A percentile compares a stretch with the other conserved stretches of the same genome.
phyloP scores from a whole-genome alignment of 169 alveolate species.

The Ichthyophthirius multifiliis region DNA sequence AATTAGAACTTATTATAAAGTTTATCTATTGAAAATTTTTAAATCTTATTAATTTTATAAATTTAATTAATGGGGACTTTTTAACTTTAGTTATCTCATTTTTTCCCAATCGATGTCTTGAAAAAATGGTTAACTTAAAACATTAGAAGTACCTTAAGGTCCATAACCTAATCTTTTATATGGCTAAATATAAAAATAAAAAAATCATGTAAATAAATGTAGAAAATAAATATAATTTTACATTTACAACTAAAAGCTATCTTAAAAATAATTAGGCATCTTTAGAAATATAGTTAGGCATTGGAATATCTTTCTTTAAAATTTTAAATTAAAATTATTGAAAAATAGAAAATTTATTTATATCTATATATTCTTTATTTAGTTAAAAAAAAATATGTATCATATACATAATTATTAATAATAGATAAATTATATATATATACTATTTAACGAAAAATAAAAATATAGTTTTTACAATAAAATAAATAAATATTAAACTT shows the following conservation, averaged over 20 bases:
- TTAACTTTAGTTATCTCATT: background rate
- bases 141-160: constrained; percentile 4
- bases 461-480: too few relatives aligned
- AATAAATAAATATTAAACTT: background rate
- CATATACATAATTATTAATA: too few relatives aligned
- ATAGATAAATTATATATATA: too few relatives aligned
- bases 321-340: background rate
- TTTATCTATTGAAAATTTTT: too few relatives aligned
- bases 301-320: background rate
- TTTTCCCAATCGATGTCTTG: constrained; percentile 14
- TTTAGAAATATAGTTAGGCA: background rate
- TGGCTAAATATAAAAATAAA: background rate
- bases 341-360: too few relatives aligned
- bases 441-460: too few relatives aligned
- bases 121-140: constrained; percentile 32
- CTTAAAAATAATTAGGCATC: background rate
- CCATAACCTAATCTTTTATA: constrained; percentile 12
- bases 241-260: constrained; percentile 23
- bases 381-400: too few relatives aligned
- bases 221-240: background rate
- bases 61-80: too few relatives aligned
- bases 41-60: too few relatives aligned
- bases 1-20: too few relatives aligned
- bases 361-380: too few relatives aligned
- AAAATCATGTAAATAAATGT: background rate